phyloP scores from a whole-genome alignment of 73 alveolate genomes.

The Paramecium sonneborni region DNA sequence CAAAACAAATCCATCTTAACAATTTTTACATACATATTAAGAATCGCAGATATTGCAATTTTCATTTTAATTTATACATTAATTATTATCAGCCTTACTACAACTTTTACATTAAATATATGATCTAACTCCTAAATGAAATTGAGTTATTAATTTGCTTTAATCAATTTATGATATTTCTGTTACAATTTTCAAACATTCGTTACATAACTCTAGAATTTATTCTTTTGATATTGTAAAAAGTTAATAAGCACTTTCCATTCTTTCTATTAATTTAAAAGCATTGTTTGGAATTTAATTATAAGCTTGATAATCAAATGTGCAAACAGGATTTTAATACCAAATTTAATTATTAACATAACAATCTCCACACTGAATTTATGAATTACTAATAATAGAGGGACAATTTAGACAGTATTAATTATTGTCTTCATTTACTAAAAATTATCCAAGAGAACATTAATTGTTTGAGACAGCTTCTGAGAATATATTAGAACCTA shows the following conservation, averaged over 20 bases:
- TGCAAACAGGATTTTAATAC: background rate
- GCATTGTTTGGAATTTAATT: background rate
- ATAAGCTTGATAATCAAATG: background rate
- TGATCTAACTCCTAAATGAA: background rate
- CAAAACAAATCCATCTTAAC: background rate
- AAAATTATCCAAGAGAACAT: background rate
- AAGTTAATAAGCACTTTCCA: background rate
- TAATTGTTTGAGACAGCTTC: background rate
- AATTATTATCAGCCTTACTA: background rate
- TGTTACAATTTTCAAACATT: background rate
- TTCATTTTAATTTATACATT: background rate
- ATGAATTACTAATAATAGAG: background rate
- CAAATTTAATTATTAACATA: background rate
- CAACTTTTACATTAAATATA: background rate
- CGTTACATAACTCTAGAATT: background rate
- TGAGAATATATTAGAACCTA: background rate
- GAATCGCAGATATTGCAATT: background rate
- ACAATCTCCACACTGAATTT: background rate
- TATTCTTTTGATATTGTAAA: background rate
- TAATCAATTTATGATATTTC: background rate
- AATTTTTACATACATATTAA: background rate
- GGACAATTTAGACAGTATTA: background rate
- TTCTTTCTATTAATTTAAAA: background rate
- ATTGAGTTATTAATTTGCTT: background rate
- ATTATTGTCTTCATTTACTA: background rate